A percentile compares a stretch with the other conserved stretches of the same genome.
These are phyloP conservation scores for Phylloporus sp. DNA, from an alignment of 768 basidiomycete genomes.

Conservation along the genomic window DNA sequence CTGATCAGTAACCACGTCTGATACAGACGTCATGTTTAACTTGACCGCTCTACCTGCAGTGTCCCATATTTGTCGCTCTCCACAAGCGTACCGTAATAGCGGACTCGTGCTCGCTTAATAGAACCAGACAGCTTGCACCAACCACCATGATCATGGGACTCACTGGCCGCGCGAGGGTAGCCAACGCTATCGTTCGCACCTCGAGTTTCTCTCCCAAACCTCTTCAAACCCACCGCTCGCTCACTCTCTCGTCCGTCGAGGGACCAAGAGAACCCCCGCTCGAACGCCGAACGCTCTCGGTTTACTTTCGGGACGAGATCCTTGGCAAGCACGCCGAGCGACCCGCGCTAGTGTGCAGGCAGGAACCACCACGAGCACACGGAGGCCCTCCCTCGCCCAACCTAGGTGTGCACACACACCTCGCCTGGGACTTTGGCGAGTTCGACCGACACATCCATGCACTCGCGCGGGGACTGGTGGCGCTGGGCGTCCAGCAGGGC, in stretches of 20 bases:
- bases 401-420: constrained; percentile 43
- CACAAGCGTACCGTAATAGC: no score
- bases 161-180: background rate
- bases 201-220: constrained; percentile 5
- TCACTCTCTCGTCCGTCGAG: constrained; percentile 52
- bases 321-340: constrained; percentile 44
- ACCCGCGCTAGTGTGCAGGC: constrained; percentile 62
- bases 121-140: background rate
- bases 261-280: constrained; percentile 58
- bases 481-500: constrained; percentile 67
- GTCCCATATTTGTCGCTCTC: no score
- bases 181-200: background rate
- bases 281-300: constrained; percentile 50
- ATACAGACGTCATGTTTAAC: no score
- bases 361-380: constrained; percentile 54
- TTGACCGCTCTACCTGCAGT: no score
- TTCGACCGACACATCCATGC: constrained; percentile 64
- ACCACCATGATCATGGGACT: constrained; percentile 6
- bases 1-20: no score
- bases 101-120: no score
- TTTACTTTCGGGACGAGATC: constrained; percentile 59
- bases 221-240: constrained; percentile 16
- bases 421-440: constrained; percentile 74
- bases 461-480: constrained; percentile 64
- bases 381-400: constrained; percentile 58